phyloP scores from a whole-genome alignment of 2,329 filamentous ascomycete species.

The Penicillium sp. region DNA sequence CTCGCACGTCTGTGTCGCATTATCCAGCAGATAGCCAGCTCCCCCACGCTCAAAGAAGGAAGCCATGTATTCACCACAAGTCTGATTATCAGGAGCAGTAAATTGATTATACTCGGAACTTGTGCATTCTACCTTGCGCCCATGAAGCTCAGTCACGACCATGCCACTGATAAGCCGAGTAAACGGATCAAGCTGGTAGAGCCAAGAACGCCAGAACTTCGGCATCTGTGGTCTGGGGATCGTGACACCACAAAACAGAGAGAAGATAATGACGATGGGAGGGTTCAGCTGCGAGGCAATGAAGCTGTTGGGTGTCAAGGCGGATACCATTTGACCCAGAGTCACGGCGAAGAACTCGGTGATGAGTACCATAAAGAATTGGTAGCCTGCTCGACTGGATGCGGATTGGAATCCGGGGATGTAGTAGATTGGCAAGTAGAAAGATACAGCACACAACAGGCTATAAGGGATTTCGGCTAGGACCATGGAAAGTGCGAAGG shows the following conservation, averaged over 20 bases:
- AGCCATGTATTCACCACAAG: slow-evolving; percentile 74
- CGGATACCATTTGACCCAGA: slow-evolving; percentile 72
- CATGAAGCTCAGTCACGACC: slow-evolving; percentile 74
- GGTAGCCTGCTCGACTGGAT: slow-evolving; percentile 71
- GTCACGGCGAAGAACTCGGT: slow-evolving; percentile 84
- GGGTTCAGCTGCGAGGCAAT: slow-evolving; percentile 80
- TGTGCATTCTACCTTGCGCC: slow-evolving; percentile 61
- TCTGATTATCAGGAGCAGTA: slow-evolving; percentile 63
- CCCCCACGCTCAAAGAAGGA: slow-evolving; percentile 69
- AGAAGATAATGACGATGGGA: slow-evolving; percentile 78
- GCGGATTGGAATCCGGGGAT: slow-evolving; percentile 71
- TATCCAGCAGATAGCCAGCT: slow-evolving; percentile 68
- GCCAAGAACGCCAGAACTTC: slow-evolving; percentile 74
- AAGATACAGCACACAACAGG: slow-evolving; percentile 73
- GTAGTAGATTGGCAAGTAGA: slow-evolving; percentile 84
- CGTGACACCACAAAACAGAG: slow-evolving; percentile 84
- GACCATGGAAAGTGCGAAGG: slow-evolving; percentile 76
- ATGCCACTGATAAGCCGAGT: slow-evolving; percentile 79
- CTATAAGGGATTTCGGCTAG: slow-evolving; percentile 83
- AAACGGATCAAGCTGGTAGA: slow-evolving; percentile 81
- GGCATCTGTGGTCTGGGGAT: slow-evolving; percentile 78
- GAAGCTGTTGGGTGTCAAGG: slow-evolving; percentile 75
- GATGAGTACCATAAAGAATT: slow-evolving; percentile 81
- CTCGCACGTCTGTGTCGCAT: slow-evolving; percentile 66
- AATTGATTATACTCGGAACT: slow-evolving; percentile 66